Evolutionary conservation across 2,329 filamentous ascomycete genomes (phyloP), one percentile per base, ranked within the genome.

Genomic region (Penicillium sp.): DNA sequence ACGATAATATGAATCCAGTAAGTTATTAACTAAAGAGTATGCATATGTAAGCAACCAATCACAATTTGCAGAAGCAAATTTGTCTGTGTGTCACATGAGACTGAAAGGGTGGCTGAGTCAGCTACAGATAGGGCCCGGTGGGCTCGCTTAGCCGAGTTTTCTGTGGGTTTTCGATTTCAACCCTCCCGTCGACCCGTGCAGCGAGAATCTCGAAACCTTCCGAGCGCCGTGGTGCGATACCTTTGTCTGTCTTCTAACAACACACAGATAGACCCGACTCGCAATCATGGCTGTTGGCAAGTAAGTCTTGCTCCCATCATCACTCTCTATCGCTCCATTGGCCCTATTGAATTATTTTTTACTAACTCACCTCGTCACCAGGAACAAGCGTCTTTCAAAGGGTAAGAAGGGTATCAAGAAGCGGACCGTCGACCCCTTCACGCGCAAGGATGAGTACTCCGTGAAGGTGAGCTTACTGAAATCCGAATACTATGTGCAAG

Each of bases 321-420:
- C 35, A 24, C 35, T n/a, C 60, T 33, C 50, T 31, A 49, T 45
- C n/a, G 13, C 43, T 52, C 54, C 43, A 51, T 49, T 35, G 29
- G 19, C 21, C n/a, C 48, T 44, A 45, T 57, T 33, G 54, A 41
- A 35, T 33, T 41, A n/a, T 24, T 46, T n/a, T 48, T 22, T 33
- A 53, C 60, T 67, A 64, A 68, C 48, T 26, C 33, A 46, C 47
- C 48, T 50, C 47, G 21, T 48, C 57, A 56, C 27, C 72, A 92
- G 89, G 91, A 99, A 99, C 89, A 99, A 99, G 92, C 92, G 95
- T 87, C 88, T 99, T 85, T 98, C 95, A 70, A 99, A 99, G 88
- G 95, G 95, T 85, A 99, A 98, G 91, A 99, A 99, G 89, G 93
- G 95, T 82, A 86, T 98, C 80, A 98, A 98, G 91, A 98, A 99